A percentile compares a stretch with the other conserved stretches of the same genome.
Evolutionary conservation across 495 filamentous ascomycete genomes (phyloP).

Genomic region (Penicillium mononematosum): DNA sequence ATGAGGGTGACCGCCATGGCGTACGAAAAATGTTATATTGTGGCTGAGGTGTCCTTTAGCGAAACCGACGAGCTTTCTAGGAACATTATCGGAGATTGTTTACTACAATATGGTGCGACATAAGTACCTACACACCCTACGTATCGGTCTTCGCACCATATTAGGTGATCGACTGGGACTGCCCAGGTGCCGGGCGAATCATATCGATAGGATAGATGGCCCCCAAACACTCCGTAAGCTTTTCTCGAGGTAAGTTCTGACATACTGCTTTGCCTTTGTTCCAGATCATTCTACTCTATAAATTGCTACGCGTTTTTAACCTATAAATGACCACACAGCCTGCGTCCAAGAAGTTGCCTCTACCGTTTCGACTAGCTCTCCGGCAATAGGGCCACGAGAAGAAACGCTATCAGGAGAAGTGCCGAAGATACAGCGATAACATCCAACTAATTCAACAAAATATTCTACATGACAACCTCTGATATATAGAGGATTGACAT

Average conservation of each 20-base stretch:
- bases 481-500: neutral
- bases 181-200: neutral
- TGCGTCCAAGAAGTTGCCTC: neutral
- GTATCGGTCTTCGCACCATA: constrained; percentile 1
- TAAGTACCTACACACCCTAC: neutral
- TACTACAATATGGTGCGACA: neutral
- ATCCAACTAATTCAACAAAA: neutral
- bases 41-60: neutral
- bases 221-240: neutral
- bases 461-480: neutral
- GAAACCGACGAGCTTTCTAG: neutral
- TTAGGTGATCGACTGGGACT: neutral
- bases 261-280: neutral
- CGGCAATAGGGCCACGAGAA: neutral
- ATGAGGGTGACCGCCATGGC: neutral
- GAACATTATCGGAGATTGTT: neutral
- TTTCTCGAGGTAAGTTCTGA: neutral
- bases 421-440: neutral
- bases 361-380: neutral
- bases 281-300: neutral
- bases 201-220: neutral
- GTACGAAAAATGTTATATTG: too few species aligned
- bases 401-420: neutral
- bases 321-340: neutral
- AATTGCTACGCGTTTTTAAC: neutral